phyloP scores from a whole-genome alignment of 2,329 filamentous ascomycete species.

The Trichothecium sympodiale region DNA sequence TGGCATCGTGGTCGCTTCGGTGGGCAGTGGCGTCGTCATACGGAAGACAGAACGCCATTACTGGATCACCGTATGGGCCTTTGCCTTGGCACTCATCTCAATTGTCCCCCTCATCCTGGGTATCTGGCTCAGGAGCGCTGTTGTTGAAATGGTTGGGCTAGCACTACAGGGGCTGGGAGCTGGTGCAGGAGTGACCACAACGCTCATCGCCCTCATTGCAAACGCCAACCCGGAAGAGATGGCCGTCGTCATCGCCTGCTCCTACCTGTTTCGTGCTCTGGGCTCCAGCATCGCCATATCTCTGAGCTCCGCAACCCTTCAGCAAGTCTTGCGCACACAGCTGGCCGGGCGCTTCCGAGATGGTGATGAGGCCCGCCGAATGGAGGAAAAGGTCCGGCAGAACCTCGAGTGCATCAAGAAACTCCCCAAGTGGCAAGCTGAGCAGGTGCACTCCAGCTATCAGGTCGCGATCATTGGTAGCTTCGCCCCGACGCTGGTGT shows the following conservation, averaged over 20 bases:
- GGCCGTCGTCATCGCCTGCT: constrained; percentile 67
- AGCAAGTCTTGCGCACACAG: constrained; percentile 51
- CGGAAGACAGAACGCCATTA: constrained; percentile 62
- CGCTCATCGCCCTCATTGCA: constrained; percentile 60
- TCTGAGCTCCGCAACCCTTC: constrained; percentile 60
- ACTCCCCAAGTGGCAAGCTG: constrained; percentile 48
- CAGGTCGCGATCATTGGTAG: constrained; percentile 31
- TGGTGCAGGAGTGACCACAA: constrained; percentile 53
- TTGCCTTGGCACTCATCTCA: constrained; percentile 41
- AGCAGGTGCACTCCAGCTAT: constrained; percentile 56
- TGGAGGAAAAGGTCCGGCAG: constrained; percentile 58
- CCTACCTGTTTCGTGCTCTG: constrained; percentile 69
- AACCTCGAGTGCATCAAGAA: constrained; percentile 58
- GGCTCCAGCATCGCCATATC: constrained; percentile 68
- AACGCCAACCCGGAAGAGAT: constrained; percentile 57
- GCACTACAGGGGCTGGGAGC: constrained; percentile 31
- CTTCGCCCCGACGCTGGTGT: constrained; percentile 24
- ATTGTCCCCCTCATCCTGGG: constrained; percentile 44
- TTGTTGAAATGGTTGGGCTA: constrained; percentile 45
- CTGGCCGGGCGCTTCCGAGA: constrained; percentile 42
- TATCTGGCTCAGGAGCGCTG: constrained; percentile 32
- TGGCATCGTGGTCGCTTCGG: constrained; percentile 49
- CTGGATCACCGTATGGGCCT: constrained; percentile 50
- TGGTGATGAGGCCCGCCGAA: constrained; percentile 48
- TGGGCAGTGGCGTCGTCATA: constrained; percentile 57